Evolutionary conservation across 768 basidiomycete genomes (phyloP), one percentile per base, ranked within the genome.

Genomic region (Sporobolomyces roseus): DNA sequence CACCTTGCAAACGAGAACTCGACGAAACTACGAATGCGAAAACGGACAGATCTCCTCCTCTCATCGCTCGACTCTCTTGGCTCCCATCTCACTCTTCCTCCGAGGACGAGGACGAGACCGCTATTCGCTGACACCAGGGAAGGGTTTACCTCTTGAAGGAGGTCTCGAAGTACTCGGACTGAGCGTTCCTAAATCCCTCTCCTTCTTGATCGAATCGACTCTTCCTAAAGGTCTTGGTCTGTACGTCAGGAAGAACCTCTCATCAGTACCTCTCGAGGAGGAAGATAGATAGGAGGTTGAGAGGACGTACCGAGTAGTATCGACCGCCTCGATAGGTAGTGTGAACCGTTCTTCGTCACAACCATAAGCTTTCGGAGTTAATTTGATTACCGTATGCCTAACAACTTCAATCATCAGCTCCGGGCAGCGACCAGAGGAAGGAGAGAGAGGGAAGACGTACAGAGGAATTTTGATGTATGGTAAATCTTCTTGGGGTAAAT

Each of bases 321-420:
- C 90, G 32, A 98, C 94, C 2, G 94, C 94, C 30, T 83, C 83
- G 75, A 98, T 97, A 14, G 93, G 92, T 4, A 98, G 80, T 1
- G 89, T 83, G 78, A 93, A 98, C 58, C 90, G 91, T 62, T 73
- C 63, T 49, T 99, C 96, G 78, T 98, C 93, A 81, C 94, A 98
- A 45, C 96, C 96, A 78, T 98, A 99, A 1, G 96, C 96, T 77
- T 91, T 93, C 14, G 96, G 96, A 1, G 94, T 98, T 52, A 99
- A 83, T 80, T 98, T 98, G 79, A 99, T 96, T 43, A 99, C 88
- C 0, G 94, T 99, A 77, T 99, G 96, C 2, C 71, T 72, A 46
- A 46, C 38, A 17, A 41, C 38, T 41, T 66, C 76, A 72, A 77
- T 75, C 46, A 7, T 13, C n/a, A 23, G n/a, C 32, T 2, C 23